Base-by-base conservation (phyloP, 192 early-diverging fungal species). In the Chytriomyces sp. region DNA sequence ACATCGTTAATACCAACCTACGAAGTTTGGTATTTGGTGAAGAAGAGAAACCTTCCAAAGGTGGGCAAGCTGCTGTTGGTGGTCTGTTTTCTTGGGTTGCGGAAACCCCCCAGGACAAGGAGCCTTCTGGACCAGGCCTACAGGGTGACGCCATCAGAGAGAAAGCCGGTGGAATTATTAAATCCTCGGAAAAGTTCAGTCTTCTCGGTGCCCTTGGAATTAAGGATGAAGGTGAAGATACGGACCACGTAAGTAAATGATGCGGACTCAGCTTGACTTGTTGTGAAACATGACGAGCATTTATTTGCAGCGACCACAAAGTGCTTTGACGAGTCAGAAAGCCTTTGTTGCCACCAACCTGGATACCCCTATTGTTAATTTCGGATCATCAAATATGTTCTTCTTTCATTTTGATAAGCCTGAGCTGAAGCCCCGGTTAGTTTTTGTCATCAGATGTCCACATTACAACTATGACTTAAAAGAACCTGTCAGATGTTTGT, bases 181-280 rank as follows among this genome's bases (percentile, higher is more conserved):
- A 68, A 52, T 68, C 65, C 12, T 36, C 32, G 32, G 65, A 68
- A 34, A 68, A 68, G 37, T 68, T 68, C 34, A 68, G 65, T 56
- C 36, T 68, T 12, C 14, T 68, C 5, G 14, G 30, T 6, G 65
- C 65, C 5, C 52, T 68, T 7, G 65, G 65, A 44, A 10, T 44
- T 19, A 19, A 7, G 19, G 8, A 19, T 7, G 41, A 19, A 10
- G 7, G 8, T 7, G 41, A 7, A 10, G 41, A 44, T 44, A 7
- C 19, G 7, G 41, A 10, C 19, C 19, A 10, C n/a, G n/a, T 17
- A 28, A 10, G 28, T 25, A 25, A 57, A 25, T 57, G 17, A 25
- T 17, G 28, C 28, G n/a, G 7, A 12, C 10, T 44, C 19, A 12
- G 41, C 10, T n/a, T 44, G 7, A 44, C 19, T 44, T 44, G 41